A percentile compares a stretch with the other conserved stretches of the same genome.
phyloP scores from a whole-genome alignment of 2,329 filamentous ascomycete genomes.

The Dothiorella sarmentorum region DNA sequence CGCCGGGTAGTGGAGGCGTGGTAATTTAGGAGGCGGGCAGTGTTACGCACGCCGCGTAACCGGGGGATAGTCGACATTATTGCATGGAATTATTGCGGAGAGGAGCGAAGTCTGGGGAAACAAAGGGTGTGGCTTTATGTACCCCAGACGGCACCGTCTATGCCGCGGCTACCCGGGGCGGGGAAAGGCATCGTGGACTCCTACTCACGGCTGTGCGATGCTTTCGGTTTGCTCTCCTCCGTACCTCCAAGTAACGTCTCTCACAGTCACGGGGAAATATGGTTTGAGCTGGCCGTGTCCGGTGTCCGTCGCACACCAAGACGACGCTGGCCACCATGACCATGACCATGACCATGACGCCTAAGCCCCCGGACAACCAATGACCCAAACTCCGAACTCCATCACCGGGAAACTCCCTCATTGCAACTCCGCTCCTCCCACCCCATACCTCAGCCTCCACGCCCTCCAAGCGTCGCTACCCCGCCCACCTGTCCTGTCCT shows the following conservation, averaged over 20 bases:
- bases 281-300: neutral
- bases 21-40: conserved; percentile 1
- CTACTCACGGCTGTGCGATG: neutral
- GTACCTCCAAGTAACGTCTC: neutral
- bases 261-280: neutral
- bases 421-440: neutral
- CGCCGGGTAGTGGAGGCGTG: neutral
- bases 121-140: conserved; percentile 26
- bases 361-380: neutral
- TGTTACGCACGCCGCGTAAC: neutral
- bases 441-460: neutral
- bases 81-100: neutral
- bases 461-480: neutral
- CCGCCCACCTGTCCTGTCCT: neutral
- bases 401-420: neutral
- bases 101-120: conserved; percentile 20
- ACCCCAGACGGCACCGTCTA: neutral
- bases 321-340: neutral
- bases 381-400: neutral
- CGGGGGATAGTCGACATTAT: neutral
- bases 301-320: neutral
- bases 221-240: neutral
- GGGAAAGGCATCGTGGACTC: neutral
- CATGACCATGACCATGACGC: neutral
- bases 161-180: conserved; percentile 15